phyloP scores from a whole-genome alignment of 129 eudicot species.

The Rutidosis leptorrhynchoides region DNA sequence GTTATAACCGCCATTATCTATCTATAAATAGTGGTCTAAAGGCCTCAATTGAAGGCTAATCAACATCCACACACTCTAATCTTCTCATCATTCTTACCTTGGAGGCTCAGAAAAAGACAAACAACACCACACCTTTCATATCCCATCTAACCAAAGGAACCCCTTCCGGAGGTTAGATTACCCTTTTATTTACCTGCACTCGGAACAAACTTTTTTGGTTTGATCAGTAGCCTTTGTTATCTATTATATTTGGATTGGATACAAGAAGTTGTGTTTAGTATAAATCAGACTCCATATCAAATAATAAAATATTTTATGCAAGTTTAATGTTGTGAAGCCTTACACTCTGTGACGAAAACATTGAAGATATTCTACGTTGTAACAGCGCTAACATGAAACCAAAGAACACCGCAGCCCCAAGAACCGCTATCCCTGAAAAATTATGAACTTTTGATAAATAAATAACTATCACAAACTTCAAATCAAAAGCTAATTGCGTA shows the following conservation, averaged over 20 bases:
- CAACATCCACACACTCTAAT: no score
- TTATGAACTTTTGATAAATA: background rate
- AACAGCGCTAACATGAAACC: conserved; percentile 91
- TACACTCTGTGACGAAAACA: conserved; percentile 62
- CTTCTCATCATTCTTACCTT: no score
- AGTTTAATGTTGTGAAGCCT: conserved; percentile 24
- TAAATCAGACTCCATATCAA: background rate
- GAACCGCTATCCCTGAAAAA: conserved; percentile 74
- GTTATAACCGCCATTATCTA: no score
- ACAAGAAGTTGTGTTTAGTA: background rate
- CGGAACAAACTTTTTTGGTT: no score
- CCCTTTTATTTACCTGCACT: no score
- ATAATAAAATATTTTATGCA: background rate
- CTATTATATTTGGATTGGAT: background rate
- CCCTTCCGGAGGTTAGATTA: no score
- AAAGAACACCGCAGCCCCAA: conserved; percentile 69
- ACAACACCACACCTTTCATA: no score
- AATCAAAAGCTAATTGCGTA: background rate
- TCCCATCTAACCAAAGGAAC: no score
- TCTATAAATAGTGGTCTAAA: no score
- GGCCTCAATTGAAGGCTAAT: no score
- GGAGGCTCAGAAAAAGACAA: no score
- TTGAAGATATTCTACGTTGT: conserved; percentile 58
- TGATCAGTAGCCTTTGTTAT: background rate
- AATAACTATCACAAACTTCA: background rate